Percentiles rank a stretch among this genome's conserved stretches.
These are phyloP conservation scores for Zarea fungicola DNA, from an alignment of 2,329 filamentous ascomycete species.

Conservation along the genomic window DNA sequence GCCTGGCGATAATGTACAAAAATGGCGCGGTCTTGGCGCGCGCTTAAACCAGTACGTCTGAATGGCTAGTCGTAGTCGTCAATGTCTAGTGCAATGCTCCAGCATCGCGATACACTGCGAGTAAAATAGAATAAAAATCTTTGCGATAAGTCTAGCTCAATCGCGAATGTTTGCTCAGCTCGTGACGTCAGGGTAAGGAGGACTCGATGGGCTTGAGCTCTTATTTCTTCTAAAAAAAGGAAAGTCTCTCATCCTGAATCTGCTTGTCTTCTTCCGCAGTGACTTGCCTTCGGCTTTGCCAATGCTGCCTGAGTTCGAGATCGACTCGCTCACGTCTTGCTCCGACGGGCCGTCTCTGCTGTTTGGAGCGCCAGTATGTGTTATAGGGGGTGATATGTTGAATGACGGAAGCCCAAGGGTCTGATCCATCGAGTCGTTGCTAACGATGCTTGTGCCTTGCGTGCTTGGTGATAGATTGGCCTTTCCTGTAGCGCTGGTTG, in stretches of 20 bases:
- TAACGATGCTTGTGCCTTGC: conserved; percentile 60
- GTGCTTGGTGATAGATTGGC: conserved; percentile 62
- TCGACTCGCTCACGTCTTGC: conserved; percentile 22
- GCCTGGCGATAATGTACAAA: conserved; percentile 10
- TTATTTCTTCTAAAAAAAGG: conserved; percentile 52
- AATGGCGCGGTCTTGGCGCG: conserved; percentile 4
- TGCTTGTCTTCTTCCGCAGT: conserved; percentile 57
- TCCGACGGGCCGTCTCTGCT: conserved; percentile 25
- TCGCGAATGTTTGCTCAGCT: conserved; percentile 22
- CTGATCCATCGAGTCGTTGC: conserved; percentile 51
- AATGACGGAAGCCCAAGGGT: conserved; percentile 37
- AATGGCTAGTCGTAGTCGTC: background rate
- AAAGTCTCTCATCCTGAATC: conserved; percentile 59
- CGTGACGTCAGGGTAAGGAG: conserved; percentile 27
- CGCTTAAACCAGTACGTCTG: background rate
- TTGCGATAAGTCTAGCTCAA: conserved; percentile 3
- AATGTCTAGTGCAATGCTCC: conserved; percentile 2
- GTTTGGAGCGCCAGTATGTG: conserved; percentile 19
- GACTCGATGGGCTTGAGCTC: conserved; percentile 25
- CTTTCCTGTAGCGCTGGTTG: conserved; percentile 58
- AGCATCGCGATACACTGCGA: conserved; percentile 1
- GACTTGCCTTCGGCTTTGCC: conserved; percentile 44
- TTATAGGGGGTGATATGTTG: conserved; percentile 29
- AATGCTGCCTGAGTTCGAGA: conserved; percentile 36
- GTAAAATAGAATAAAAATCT: conserved; percentile 1